A percentile compares a stretch with the other conserved stretches of the same genome.
phyloP scores from a whole-genome alignment of 1,284 basidiomycete genomes.

The Schizophyllum commune region DNA sequence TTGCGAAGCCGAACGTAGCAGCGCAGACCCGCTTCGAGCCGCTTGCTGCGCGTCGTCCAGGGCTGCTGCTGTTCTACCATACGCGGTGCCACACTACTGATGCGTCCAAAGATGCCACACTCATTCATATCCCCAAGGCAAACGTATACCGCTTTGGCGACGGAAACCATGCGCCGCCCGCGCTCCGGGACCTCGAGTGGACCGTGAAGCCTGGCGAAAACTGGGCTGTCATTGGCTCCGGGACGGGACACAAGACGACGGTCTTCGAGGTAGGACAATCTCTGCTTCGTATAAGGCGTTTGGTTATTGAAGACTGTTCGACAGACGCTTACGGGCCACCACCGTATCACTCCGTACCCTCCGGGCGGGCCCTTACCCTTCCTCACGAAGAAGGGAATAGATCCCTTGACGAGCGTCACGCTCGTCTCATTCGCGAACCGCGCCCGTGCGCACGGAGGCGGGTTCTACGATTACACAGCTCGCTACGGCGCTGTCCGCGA shows the following conservation, averaged over 20 bases:
- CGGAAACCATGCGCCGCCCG: conserved; percentile 31
- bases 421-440: conserved; percentile 73
- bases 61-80: no score
- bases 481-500: conserved; percentile 84
- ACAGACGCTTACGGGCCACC: conserved; percentile 63
- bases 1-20: no score
- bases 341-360: conserved; percentile 57
- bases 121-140: conserved; percentile 36
- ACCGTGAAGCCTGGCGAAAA: conserved; percentile 51
- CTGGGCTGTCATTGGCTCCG: conserved; percentile 67
- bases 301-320: not conserved
- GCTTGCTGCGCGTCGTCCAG: no score
- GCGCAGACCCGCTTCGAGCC: no score
- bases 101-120: not conserved
- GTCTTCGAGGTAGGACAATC: conserved; percentile 49
- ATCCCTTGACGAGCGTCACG: conserved; percentile 46
- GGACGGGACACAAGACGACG: conserved; percentile 40
- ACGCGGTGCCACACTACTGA: no score
- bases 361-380: conserved; percentile 70
- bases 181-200: conserved; percentile 53
- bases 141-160: conserved; percentile 48
- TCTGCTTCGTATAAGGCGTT: not conserved
- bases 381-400: conserved; percentile 31
- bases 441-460: conserved; percentile 48
- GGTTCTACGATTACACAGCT: conserved; percentile 89